Evolutionary conservation across 1,284 basidiomycete genomes (phyloP).

Genomic region (Moesziomyces sp.): DNA sequence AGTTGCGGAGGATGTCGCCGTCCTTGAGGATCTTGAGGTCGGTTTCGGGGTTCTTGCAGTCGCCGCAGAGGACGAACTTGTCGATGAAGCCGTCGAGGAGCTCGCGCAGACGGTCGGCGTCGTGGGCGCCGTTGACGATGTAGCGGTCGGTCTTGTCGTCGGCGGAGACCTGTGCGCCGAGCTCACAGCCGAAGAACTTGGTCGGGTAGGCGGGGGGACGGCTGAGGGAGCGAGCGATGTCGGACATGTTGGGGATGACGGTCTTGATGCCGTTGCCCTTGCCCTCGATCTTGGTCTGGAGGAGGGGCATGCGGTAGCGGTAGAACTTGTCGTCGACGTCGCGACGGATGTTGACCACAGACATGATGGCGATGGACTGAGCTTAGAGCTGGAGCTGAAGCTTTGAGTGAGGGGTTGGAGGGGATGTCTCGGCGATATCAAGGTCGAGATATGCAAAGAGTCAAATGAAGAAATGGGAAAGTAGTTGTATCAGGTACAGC

Average conservation of each 20-base stretch:
- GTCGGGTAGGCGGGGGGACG: conserved; percentile 95
- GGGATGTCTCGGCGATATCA: conserved; percentile 3
- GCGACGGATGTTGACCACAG: conserved; percentile 94
- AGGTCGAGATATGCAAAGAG: conserved; percentile 10
- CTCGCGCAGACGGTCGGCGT: conserved; percentile 90
- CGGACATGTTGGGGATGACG: conserved; percentile 84
- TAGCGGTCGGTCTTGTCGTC: conserved; percentile 97
- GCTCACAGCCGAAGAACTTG: conserved; percentile 99
- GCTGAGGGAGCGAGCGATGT: conserved; percentile 93
- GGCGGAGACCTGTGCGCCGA: conserved; percentile 95
- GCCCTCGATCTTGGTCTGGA: conserved; percentile 96
- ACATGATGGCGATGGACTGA: conserved; percentile 65
- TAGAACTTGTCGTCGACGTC: conserved; percentile 85
- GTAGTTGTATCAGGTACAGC: conserved; percentile 48
- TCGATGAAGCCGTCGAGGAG: conserved; percentile 93
- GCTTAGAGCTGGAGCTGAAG: background rate
- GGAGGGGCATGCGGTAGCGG: conserved; percentile 83
- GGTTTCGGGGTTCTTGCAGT: conserved; percentile 99
- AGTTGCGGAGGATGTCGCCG: conserved; percentile 89
- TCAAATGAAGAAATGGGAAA: background rate
- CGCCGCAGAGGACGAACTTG: conserved; percentile 95
- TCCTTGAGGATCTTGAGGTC: conserved; percentile 89
- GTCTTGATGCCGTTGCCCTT: conserved; percentile 99
- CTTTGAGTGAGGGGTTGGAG: background rate
- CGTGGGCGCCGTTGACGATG: conserved; percentile 98